A percentile compares a stretch with the other conserved stretches of the same genome.
Evolutionary conservation across 805 yeast genomes (phyloP).

Genomic region (Yarrowia sp.): DNA sequence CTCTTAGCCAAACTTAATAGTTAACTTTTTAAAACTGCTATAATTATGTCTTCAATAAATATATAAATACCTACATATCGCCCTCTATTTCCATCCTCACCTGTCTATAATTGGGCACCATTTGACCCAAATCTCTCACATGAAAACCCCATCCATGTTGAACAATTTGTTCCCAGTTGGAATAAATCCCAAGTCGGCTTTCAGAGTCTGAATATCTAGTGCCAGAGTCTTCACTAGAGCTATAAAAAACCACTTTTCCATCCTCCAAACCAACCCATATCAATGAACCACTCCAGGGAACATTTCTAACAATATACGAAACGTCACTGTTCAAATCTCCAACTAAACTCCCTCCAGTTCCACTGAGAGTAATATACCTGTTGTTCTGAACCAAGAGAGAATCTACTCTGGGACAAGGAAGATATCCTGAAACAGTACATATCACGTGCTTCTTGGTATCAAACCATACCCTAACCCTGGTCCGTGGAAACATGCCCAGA

Average conservation of each 20-base stretch:
- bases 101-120: too few relatives aligned
- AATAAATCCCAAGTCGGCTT: too few relatives aligned
- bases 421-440: background rate
- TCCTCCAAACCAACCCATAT: background rate
- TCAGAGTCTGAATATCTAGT: too few relatives aligned
- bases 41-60: too few relatives aligned
- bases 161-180: too few relatives aligned
- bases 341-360: background rate
- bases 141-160: too few relatives aligned
- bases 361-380: background rate
- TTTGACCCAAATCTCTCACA: too few relatives aligned
- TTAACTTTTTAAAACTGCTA: too few relatives aligned
- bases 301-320: background rate
- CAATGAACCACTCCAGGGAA: background rate
- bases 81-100: too few relatives aligned
- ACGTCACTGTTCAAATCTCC: background rate
- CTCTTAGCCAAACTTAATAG: too few relatives aligned
- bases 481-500: background rate
- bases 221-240: too few relatives aligned
- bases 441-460: background rate
- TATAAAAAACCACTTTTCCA: background rate
- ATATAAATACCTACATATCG: too few relatives aligned
- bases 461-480: background rate
- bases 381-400: background rate
- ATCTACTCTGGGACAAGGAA: background rate